Evolutionary conservation across 371 early-diverging fungal species (phyloP).

Genomic region (Apophysomyces sp.): DNA sequence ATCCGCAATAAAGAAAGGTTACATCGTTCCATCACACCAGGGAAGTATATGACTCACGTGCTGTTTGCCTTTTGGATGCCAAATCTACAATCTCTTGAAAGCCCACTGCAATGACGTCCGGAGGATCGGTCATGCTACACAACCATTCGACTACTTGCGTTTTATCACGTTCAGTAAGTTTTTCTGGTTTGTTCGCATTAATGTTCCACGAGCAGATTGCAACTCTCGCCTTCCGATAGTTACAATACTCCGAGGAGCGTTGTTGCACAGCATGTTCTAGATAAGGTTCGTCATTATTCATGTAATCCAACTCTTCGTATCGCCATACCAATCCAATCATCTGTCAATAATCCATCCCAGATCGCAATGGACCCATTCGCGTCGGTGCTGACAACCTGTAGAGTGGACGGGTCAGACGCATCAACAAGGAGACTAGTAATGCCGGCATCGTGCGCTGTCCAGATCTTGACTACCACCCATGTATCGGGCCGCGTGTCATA

Average conservation of each 20-base stretch:
- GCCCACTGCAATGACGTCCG: constrained; percentile 78
- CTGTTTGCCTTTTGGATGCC: constrained; percentile 72
- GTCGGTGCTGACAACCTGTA: constrained; percentile 62
- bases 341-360: constrained; percentile 74
- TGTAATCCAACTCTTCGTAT: neutral
- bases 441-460: constrained; percentile 63
- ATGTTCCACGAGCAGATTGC: constrained; percentile 84
- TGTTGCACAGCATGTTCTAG: constrained; percentile 28
- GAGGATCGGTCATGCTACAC: constrained; percentile 56
- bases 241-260: constrained; percentile 56
- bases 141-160: constrained; percentile 53
- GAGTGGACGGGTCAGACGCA: constrained; percentile 41
- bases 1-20: neutral
- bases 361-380: constrained; percentile 63
- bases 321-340: constrained; percentile 64
- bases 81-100: constrained; percentile 90
- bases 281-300: neutral
- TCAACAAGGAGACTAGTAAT: constrained; percentile 60
- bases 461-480: constrained; percentile 71
- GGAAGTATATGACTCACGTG: constrained; percentile 45
- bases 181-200: constrained; percentile 68
- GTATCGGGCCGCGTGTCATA: constrained; percentile 60
- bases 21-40: neutral
- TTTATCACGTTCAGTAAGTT: constrained; percentile 36
- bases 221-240: constrained; percentile 58